Percentiles rank a stretch among this genome's conserved stretches.
phyloP scores from a whole-genome alignment of 139 green algal genomes.

The Astrephomene gubernaculifera region DNA sequence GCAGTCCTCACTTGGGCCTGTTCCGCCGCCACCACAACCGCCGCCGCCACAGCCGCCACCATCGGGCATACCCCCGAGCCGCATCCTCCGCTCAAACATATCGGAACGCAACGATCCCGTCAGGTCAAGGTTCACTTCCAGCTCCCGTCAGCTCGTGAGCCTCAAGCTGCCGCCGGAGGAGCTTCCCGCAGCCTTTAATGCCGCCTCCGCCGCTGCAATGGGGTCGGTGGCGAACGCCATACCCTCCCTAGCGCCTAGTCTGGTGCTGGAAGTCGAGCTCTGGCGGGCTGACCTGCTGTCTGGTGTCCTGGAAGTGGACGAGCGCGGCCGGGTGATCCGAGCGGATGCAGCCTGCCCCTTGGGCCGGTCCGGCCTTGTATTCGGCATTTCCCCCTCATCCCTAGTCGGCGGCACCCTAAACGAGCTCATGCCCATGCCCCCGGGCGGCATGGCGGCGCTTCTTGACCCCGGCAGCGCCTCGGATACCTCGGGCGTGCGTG shows the following conservation, averaged over 20 bases:
- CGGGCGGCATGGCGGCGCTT: not conserved
- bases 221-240: no score
- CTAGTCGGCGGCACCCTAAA: not conserved
- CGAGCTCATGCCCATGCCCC: not conserved
- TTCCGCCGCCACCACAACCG: no score
- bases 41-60: no score
- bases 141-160: no score
- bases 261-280: constrained; percentile 23
- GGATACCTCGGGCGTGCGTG: not conserved
- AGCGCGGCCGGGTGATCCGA: not conserved
- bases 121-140: no score
- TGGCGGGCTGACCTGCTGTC: constrained; percentile 24
- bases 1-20: no score
- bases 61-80: no score
- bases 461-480: not conserved
- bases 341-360: not conserved
- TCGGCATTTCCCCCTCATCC: not conserved
- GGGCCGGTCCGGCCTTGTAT: constrained; percentile 9
- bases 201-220: no score
- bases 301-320: constrained; percentile 24
- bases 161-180: no score
- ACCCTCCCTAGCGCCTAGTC: not conserved
- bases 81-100: no score
- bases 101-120: no score
- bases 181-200: no score